Percentiles rank a stretch among this genome's conserved stretches.
Evolutionary conservation across 257 asterid genomes (phyloP).

Genomic region (Petrea volubilis): DNA sequence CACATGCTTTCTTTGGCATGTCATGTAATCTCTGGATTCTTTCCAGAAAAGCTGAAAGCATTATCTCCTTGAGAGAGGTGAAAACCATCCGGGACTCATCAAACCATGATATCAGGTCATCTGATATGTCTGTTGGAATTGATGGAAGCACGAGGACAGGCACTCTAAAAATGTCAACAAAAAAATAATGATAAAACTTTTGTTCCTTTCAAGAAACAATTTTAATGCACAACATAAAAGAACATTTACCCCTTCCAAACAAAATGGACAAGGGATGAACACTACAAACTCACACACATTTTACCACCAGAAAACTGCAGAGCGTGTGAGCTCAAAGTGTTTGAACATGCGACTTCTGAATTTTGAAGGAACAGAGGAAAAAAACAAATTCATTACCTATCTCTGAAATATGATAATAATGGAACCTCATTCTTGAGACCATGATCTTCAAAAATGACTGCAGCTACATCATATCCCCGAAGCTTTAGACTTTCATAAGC

Average conservation of each 20-base stretch:
- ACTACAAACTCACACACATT: not conserved
- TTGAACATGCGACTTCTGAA: slow-evolving; percentile 15
- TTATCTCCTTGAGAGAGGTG: slow-evolving; percentile 69
- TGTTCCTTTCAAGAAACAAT: not conserved
- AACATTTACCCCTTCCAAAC: not conserved
- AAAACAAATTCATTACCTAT: slow-evolving; percentile 49
- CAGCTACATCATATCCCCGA: slow-evolving; percentile 93
- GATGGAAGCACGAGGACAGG: slow-evolving; percentile 92
- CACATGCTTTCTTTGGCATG: slow-evolving; percentile 74
- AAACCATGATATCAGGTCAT: slow-evolving; percentile 83
- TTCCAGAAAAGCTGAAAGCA: slow-evolving; percentile 58
- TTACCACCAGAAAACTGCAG: not conserved
- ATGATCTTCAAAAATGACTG: slow-evolving; percentile 83
- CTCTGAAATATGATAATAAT: slow-evolving; percentile 60
- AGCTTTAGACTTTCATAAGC: slow-evolving; percentile 87
- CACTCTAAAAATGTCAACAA: slow-evolving; percentile 51
- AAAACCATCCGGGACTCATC: slow-evolving; percentile 65
- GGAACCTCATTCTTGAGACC: slow-evolving; percentile 86
- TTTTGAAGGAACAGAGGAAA: not conserved
- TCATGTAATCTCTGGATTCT: slow-evolving; percentile 63
- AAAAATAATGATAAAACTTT: not conserved
- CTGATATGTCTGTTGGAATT: slow-evolving; percentile 73
- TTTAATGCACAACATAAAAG: slow-evolving; percentile 6
- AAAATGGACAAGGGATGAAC: not conserved
- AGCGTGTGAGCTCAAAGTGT: slow-evolving; percentile 4